phyloP scores from a whole-genome alignment of 176 grass and related monocot genomes.

The Pontederia crassipes region DNA sequence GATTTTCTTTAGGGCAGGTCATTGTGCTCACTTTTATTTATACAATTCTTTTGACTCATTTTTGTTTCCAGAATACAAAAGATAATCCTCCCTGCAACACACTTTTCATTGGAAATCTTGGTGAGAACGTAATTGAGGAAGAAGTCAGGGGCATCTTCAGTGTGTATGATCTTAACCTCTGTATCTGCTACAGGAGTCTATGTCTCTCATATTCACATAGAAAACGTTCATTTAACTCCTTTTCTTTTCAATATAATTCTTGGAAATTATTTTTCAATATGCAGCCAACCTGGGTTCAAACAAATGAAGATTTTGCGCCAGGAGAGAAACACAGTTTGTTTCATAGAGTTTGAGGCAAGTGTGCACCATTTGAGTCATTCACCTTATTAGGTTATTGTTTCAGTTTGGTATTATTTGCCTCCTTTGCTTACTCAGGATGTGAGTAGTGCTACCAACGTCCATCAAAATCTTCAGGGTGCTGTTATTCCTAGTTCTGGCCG shows the following conservation, averaged over 20 bases:
- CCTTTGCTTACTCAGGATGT: conserved; percentile 46
- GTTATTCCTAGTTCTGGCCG: conserved; percentile 94
- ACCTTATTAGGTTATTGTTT: neutral
- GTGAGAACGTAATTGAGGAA: conserved; percentile 96
- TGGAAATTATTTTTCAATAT: neutral
- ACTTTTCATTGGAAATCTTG: conserved; percentile 97
- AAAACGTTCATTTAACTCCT: neutral
- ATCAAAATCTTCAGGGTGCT: conserved; percentile 92
- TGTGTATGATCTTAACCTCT: conserved; percentile 47
- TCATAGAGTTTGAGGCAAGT: conserved; percentile 92
- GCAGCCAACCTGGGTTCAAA: conserved; percentile 88
- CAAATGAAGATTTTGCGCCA: conserved; percentile 97
- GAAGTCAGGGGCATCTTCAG: conserved; percentile 79
- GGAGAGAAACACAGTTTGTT: conserved; percentile 97
- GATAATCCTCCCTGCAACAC: conserved; percentile 99
- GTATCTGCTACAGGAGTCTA: neutral
- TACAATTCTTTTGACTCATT: conserved; percentile 2
- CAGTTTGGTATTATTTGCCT: neutral
- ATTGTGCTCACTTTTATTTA: neutral
- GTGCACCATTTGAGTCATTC: neutral
- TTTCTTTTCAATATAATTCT: too few species aligned
- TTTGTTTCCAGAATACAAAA: conserved; percentile 83
- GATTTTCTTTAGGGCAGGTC: too few species aligned
- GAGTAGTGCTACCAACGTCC: conserved; percentile 52
- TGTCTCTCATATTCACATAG: neutral